These are phyloP conservation scores for Lactarius tabidus DNA, from an alignment of 768 basidiomycete genomes.

Conservation along the genomic window DNA sequence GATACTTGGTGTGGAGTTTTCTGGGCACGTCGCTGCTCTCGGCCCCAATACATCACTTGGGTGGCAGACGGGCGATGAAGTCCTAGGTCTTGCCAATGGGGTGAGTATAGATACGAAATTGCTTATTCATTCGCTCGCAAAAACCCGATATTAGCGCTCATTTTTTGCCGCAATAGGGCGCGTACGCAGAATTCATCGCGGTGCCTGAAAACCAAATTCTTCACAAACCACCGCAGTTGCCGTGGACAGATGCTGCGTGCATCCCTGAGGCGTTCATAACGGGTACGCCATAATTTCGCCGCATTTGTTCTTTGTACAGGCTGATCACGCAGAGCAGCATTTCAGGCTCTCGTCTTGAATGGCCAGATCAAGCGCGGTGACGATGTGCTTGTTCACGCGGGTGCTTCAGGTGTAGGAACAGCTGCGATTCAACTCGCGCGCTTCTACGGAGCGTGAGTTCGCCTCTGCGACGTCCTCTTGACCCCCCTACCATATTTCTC, in stretches of 20 bases:
- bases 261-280: slow-evolving; percentile 89
- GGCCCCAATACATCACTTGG: slow-evolving; percentile 33
- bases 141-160: neutral
- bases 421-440: slow-evolving; percentile 87
- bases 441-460: slow-evolving; percentile 62
- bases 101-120: slow-evolving; percentile 43
- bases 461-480: slow-evolving; percentile 6
- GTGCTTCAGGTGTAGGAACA: slow-evolving; percentile 85
- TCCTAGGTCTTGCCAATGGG: slow-evolving; percentile 77
- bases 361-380: slow-evolving; percentile 67
- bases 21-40: slow-evolving; percentile 52
- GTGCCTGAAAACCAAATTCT: slow-evolving; percentile 63
- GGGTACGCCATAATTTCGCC: slow-evolving; percentile 39
- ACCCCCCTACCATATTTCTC: slow-evolving; percentile 9
- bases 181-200: slow-evolving; percentile 84
- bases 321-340: slow-evolving; percentile 38
- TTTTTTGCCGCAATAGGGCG: slow-evolving; percentile 51
- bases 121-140: neutral
- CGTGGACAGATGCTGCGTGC: slow-evolving; percentile 82
- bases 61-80: slow-evolving; percentile 69
- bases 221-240: slow-evolving; percentile 67
- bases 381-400: slow-evolving; percentile 87
- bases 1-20: slow-evolving; percentile 87
- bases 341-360: slow-evolving; percentile 60
- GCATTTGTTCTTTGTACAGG: neutral